A percentile compares a stretch with the other conserved stretches of the same genome.
phyloP scores from a whole-genome alignment of 306 rosid species.

The Luffa acutangula region DNA sequence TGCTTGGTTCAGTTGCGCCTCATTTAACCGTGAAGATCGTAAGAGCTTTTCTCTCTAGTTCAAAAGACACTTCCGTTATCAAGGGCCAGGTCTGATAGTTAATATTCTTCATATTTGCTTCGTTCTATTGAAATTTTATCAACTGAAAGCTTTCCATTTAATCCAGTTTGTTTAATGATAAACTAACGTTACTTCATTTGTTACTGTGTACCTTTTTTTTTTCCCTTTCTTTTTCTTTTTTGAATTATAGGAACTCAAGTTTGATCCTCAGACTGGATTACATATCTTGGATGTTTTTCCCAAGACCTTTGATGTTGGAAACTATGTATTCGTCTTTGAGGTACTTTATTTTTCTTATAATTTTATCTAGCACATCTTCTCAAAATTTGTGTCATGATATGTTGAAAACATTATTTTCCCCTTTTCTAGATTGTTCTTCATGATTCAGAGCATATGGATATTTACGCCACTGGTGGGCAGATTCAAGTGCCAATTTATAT shows the following conservation, averaged over 20 bases:
- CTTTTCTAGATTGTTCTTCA: conserved; percentile 50
- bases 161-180: neutral
- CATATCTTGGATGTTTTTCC: conserved; percentile 59
- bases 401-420: conserved; percentile 13
- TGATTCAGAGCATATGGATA: conserved; percentile 35
- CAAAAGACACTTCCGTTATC: conserved; percentile 48
- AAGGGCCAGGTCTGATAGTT: conserved; percentile 43
- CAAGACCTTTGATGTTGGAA: conserved; percentile 58
- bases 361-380: neutral
- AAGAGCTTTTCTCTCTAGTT: conserved; percentile 46
- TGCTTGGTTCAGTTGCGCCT: conserved; percentile 88
- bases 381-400: neutral
- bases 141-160: neutral
- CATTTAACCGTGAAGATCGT: conserved; percentile 75
- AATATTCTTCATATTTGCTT: conserved; percentile 12
- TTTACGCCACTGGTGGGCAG: conserved; percentile 75
- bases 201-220: neutral
- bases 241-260: conserved; percentile 63
- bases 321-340: conserved; percentile 70
- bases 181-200: neutral
- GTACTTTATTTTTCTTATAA: conserved; percentile 18
- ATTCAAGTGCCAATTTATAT: conserved; percentile 63
- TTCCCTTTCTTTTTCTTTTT: neutral
- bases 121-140: neutral
- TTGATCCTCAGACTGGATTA: conserved; percentile 43